Base-by-base conservation (phyloP, 768 basidiomycete genomes). In the Kwoniella sp. region DNA sequence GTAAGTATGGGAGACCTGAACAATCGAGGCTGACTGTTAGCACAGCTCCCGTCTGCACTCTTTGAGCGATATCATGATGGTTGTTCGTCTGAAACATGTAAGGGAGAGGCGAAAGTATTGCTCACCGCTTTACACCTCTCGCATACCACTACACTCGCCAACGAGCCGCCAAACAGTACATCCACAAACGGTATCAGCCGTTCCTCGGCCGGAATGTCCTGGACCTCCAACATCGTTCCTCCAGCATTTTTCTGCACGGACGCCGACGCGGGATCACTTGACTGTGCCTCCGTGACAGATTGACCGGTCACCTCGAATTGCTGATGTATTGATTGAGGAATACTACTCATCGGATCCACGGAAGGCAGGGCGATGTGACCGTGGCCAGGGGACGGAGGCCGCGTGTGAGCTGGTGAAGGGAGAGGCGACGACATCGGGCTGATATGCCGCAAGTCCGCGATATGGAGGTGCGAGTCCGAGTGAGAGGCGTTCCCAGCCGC, bases 111-210 rank as follows among this genome's bases (percentile, higher is more conserved):
- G 1, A 41, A 2, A 45, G 20, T 45, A 3, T 13, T 1, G 74
- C 82, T 68, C 55, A 96, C 87, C 73, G 91, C 87, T 79, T 95
- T 94, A 86, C 94, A 98, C 64, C 87, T 86, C 71, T 93, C 92
- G 79, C 94, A 98, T 2, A 98, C 90, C 55, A 98, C 89, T 76
- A 96, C 89, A 82, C 90, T 91, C 4, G 92, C 88, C 54, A 98
- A 84, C 73, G 87, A 86, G 4, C 94, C 94, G 31, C 91, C 90
- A 73, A 96, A 98, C 61, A 96, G 84, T 83, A 91, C 90, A 81
- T 96, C 93, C 4, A 90, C 86, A 68, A 95, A 89, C 0, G 93
- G 88, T 4, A 85, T 76, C 30, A 89, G 82, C 63, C 82, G 82
- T 38, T 87, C 85, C 38, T 86, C 84, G 34, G 84, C 83, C 4